Evolutionary conservation across 2,329 filamentous ascomycete genomes (phyloP), one percentile per base, ranked within the genome.

Genomic region (Penicillium occitanis): DNA sequence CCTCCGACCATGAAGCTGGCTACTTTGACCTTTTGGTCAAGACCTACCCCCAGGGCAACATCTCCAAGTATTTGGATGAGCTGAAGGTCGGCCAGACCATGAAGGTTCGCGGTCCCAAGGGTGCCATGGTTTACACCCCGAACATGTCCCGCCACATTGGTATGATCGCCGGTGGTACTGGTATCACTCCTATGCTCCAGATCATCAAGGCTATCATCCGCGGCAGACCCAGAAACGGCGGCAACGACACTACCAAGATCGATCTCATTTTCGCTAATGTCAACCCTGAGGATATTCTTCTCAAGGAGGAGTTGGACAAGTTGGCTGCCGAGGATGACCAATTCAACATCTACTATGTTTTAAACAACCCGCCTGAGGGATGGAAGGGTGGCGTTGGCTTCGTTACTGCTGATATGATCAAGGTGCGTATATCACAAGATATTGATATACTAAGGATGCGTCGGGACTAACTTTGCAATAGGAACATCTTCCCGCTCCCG

Each of bases 211-310:
- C 94, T 67, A 93, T 98, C 72, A 87, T 93, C 73, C 88, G 92
- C 72, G 92, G 92, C 74, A 88, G 92, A 68, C 81, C 82, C 63
- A 79, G 80, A 67, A 83, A 82, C 72, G 85, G 88, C 64, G 83
- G 88, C 61, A 93, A 90, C 68, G 93, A 97, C 81, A 89, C 83
- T 76, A 99, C 95, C 68, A 85, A 97, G 83, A 88, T 98, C 63
- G 93, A 97, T 77, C 84, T 99, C 69, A 93, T 99, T 79, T 99
- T 98, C 75, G 95, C 95, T 78, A 99, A 99, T 78, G 95, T 99
- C 67, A 93, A 95, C 73, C 83, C 85, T 66, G 90, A 96, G 76
- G 95, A 99, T 76, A 98, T 99, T 69, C 84, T 99, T 72, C 86
- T 99, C 75, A 91, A 90, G 82, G 92, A 98, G 75, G 93, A 98